Evolutionary conservation across 805 yeast species (phyloP).

Genomic region (Hanseniaspora clermontiae): DNA sequence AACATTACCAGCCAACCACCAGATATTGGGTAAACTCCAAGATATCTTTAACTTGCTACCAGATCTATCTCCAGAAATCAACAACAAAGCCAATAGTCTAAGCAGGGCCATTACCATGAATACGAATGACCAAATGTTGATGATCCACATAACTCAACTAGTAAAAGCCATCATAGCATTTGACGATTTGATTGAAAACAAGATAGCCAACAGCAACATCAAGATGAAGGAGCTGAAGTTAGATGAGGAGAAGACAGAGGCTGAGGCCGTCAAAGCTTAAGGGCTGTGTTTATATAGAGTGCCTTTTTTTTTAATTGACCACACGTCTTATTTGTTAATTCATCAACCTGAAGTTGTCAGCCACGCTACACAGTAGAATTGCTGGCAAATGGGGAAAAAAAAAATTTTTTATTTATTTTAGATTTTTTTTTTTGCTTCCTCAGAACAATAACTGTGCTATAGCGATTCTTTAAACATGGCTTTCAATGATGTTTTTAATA

Average conservation of each 20-base stretch:
- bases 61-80: slow-evolving; percentile 37
- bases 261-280: background rate
- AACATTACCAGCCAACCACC: slow-evolving; percentile 76
- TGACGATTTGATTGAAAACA: slow-evolving; percentile 92
- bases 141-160: slow-evolving; percentile 74
- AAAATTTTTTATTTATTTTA: no score
- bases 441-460: no score
- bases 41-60: slow-evolving; percentile 90
- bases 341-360: background rate
- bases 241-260: slow-evolving; percentile 27
- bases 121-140: slow-evolving; percentile 93
- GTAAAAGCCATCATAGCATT: slow-evolving; percentile 92
- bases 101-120: slow-evolving; percentile 76
- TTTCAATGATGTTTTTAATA: no score
- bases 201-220: slow-evolving; percentile 61
- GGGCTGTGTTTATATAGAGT: background rate
- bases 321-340: background rate
- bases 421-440: no score
- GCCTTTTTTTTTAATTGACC: background rate
- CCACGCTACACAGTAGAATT: background rate
- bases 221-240: slow-evolving; percentile 29
- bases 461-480: no score
- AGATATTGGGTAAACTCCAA: slow-evolving; percentile 81
- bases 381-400: background rate
- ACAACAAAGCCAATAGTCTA: slow-evolving; percentile 27